Percentiles rank a stretch among this genome's conserved stretches.
These are phyloP conservation scores for Trametes cinnabarina DNA, from an alignment of 768 basidiomycete species.

Conservation along the genomic window DNA sequence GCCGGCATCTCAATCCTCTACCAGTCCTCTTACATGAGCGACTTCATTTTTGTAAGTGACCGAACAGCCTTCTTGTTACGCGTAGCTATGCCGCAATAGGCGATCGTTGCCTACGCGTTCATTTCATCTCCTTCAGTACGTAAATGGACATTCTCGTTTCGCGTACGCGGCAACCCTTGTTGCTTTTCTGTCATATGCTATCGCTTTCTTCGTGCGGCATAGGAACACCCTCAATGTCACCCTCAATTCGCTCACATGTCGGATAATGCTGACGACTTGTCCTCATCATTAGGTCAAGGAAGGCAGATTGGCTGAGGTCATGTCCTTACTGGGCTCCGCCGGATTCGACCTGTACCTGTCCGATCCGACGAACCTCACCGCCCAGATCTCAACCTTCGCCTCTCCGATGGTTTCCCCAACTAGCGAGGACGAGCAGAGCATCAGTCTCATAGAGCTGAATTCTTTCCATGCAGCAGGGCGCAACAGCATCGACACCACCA, in stretches of 20 bases:
- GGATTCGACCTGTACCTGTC: constrained; percentile 60
- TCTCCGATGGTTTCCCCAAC: constrained; percentile 27
- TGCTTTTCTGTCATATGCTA: constrained; percentile 11
- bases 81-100: background rate
- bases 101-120: background rate
- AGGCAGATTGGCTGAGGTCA: constrained; percentile 58
- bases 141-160: background rate
- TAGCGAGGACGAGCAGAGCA: constrained; percentile 18
- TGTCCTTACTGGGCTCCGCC: constrained; percentile 53
- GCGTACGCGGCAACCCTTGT: background rate
- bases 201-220: background rate
- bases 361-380: constrained; percentile 27
- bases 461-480: constrained; percentile 37
- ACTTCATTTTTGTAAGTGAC: constrained; percentile 71
- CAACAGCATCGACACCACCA: constrained; percentile 27
- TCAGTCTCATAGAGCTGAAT: constrained; percentile 30
- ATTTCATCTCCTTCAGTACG: constrained; percentile 2
- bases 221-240: background rate
- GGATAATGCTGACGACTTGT: background rate
- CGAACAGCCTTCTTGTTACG: background rate
- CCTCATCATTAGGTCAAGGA: constrained; percentile 56
- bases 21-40: constrained; percentile 79
- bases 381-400: constrained; percentile 27
- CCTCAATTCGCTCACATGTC: background rate
- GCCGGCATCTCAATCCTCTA: constrained; percentile 81